These are phyloP conservation scores for Eimeria zaria DNA, from an alignment of 169 alveolate species.

Conservation along the genomic window DNA sequence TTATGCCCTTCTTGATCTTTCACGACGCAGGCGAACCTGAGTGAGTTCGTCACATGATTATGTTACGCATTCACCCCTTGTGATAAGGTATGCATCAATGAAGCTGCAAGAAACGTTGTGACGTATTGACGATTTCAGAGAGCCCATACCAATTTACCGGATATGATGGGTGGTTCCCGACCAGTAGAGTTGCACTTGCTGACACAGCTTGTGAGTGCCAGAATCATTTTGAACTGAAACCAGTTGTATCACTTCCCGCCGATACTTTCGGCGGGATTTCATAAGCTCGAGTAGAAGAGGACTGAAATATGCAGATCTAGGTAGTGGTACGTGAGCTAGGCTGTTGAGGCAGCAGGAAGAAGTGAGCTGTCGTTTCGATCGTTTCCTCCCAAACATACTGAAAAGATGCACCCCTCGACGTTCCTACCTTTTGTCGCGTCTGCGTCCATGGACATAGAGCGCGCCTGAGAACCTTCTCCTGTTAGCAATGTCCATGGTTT, in stretches of 20 bases:
- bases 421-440: too few species aligned
- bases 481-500: too few species aligned
- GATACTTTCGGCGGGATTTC: not conserved
- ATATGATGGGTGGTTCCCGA: not conserved
- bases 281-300: not conserved
- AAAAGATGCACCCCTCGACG: too few species aligned
- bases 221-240: not conserved
- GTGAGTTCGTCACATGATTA: not conserved
- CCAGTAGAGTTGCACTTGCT: not conserved
- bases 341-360: too few species aligned
- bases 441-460: too few species aligned
- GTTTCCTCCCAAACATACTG: too few species aligned
- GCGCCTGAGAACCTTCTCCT: too few species aligned
- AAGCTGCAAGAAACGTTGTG: not conserved
- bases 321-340: not conserved
- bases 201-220: not conserved
- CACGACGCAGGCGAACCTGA: not conserved
- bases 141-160: not conserved
- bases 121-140: not conserved
- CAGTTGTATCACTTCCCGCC: not conserved
- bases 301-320: not conserved
- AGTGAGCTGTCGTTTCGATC: too few species aligned
- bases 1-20: not conserved
- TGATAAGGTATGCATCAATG: not conserved
- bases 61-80: not conserved